Evolutionary conservation across 164 flowering plant species (phyloP).

Genomic region (Aristolochia contorta): DNA sequence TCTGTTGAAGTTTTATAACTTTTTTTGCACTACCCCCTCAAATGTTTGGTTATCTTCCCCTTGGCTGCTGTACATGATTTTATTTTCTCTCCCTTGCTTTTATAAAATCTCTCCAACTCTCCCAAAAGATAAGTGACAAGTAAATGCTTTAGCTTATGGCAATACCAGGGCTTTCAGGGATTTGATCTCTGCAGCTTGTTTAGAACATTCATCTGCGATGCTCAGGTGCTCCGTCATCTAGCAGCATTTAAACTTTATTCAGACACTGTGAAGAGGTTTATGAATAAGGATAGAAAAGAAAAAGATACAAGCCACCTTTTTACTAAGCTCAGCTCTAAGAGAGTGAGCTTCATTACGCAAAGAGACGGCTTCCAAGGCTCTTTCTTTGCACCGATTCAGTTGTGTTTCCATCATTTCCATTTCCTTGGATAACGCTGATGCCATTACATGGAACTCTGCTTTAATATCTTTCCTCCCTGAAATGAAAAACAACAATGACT

Average conservation of each 20-base stretch:
- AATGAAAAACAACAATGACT: conserved; percentile 16
- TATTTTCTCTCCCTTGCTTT: too few species aligned
- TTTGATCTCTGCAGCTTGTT: conserved; percentile 55
- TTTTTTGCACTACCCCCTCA: too few species aligned
- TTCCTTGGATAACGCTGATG: conserved; percentile 84
- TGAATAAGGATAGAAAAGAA: not conserved
- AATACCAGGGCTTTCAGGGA: conserved; percentile 62
- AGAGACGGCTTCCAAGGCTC: conserved; percentile 67
- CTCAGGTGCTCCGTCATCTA: conserved; percentile 53
- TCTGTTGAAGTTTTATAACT: too few species aligned
- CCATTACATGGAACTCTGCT: conserved; percentile 81
- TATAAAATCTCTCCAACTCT: too few species aligned
- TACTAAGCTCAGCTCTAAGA: conserved; percentile 33
- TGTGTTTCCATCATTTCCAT: conserved; percentile 88
- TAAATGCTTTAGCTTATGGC: conserved; percentile 2
- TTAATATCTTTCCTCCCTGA: conserved; percentile 82
- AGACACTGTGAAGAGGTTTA: conserved; percentile 1
- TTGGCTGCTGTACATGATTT: too few species aligned
- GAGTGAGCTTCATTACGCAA: conserved; percentile 53
- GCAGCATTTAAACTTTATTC: conserved; percentile 17
- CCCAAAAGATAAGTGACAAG: too few species aligned
- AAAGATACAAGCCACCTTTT: conserved; percentile 38
- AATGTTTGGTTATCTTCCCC: too few species aligned
- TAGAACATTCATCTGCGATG: conserved; percentile 46
- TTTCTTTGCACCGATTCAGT: conserved; percentile 69